Evolutionary conservation across 257 asterid species (phyloP), one percentile per base, ranked within the genome.

Genomic region (Capsicum pubescens): DNA sequence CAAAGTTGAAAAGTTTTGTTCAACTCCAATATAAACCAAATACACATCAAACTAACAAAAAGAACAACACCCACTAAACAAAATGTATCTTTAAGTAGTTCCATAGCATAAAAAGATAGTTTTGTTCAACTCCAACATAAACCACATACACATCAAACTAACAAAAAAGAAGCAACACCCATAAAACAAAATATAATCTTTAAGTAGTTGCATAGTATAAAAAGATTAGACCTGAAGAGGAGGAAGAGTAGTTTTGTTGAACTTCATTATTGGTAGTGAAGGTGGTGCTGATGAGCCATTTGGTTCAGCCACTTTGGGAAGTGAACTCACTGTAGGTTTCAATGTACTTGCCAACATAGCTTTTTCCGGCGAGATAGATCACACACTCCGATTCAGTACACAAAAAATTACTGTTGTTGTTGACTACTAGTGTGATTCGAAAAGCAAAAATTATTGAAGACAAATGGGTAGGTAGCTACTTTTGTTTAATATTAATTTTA

Each of bases 331-430:
- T 1, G 82, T 61, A 8, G 91, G 88, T 32, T 87, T 91, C 35
- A 84, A 57, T 63, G 82, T 66, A 78, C 87, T 12, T 16, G 88
- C 87, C 93, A 91, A 64, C 77, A 61, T 81, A 42, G 44, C 8
- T 59, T 76, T 39, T 82, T 69, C 85, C 86, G 87, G 89, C 84
- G 79, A 72, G 82, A 88, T 86, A 72, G 82, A 88, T 86, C 88
- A 85, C 86, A 86, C 70, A 57, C 88, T 69, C 61, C 60, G 87
- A 84, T 83, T 12, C 7, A 15, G 6, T 80, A 15, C 56, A 63
- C 70, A 35, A 56, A 8, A 32, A 4, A 0, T 0, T 39, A 39
- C 44, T 81, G 77, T 81, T 68, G 15, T 50, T 8, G 78, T 26
- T 26, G 32, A 26, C 32, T 26, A 81, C 6, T 81, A 19, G 48